These are phyloP conservation scores for Mucor irregularis DNA, from an alignment of 371 early-diverging fungal species.

Conservation along the genomic window DNA sequence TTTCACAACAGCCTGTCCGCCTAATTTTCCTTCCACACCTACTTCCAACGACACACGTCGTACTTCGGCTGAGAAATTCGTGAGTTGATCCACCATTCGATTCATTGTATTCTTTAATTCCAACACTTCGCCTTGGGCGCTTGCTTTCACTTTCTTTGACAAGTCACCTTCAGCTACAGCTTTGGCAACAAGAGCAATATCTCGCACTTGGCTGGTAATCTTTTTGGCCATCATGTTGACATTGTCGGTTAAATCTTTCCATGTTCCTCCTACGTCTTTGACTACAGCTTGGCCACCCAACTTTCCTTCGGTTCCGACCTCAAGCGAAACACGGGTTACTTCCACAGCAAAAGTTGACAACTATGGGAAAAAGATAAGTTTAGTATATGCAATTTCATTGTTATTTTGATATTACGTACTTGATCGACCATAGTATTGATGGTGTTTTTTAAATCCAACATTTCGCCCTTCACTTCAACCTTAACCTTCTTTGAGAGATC, in stretches of 20 bases:
- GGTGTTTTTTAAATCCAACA: constrained; percentile 61
- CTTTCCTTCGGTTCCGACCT: constrained; percentile 51
- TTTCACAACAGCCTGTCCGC: constrained; percentile 57
- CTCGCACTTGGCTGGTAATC: constrained; percentile 32
- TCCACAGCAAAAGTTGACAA: constrained; percentile 58
- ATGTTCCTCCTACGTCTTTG: constrained; percentile 52
- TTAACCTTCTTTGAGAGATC: constrained; percentile 57
- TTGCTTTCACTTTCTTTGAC: constrained; percentile 28
- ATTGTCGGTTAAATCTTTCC: constrained; percentile 53
- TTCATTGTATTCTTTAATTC: constrained; percentile 30
- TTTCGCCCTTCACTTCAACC: constrained; percentile 60
- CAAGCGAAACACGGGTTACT: constrained; percentile 52
- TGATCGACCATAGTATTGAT: constrained; percentile 70
- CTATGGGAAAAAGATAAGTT: constrained; percentile 1
- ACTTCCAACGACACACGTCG: constrained; percentile 64
- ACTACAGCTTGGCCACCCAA: constrained; percentile 61
- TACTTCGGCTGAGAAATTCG: constrained; percentile 58
- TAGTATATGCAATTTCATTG: neutral
- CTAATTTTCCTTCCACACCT: constrained; percentile 57
- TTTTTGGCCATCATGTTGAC: constrained; percentile 43
- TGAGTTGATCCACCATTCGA: constrained; percentile 34
- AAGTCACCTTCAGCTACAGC: constrained; percentile 36
- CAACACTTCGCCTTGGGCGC: constrained; percentile 30
- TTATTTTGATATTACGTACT: constrained; percentile 28
- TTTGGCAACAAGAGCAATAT: constrained; percentile 30